A percentile compares a stretch with the other conserved stretches of the same genome.
Evolutionary conservation across 768 basidiomycete genomes (phyloP).

Genomic region (Porphyrellus cyaneotinctus): DNA sequence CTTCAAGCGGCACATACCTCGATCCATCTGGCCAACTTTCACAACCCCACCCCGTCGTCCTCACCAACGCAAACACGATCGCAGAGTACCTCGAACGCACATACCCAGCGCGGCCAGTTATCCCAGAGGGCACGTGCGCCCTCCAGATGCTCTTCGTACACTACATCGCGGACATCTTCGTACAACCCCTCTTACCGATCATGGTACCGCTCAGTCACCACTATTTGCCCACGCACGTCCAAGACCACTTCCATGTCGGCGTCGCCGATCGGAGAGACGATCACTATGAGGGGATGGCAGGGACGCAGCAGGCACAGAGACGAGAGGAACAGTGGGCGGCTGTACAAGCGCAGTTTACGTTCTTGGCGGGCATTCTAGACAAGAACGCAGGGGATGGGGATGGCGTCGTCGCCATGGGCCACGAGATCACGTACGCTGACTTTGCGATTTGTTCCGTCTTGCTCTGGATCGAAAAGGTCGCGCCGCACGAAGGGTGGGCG

Average conservation of each 20-base stretch:
- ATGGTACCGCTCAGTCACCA: conserved; percentile 68
- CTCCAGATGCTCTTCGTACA: conserved; percentile 68
- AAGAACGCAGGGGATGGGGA: conserved; percentile 63
- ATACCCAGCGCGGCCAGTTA: conserved; percentile 66
- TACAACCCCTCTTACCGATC: conserved; percentile 62
- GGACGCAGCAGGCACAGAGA: conserved; percentile 31
- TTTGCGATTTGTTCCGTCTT: conserved; percentile 69
- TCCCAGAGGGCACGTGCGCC: conserved; percentile 67
- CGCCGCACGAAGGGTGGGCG: conserved; percentile 71
- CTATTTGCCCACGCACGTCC: conserved; percentile 52
- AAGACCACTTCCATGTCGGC: conserved; percentile 42
- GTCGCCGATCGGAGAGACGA: not conserved
- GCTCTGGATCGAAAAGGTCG: conserved; percentile 70
- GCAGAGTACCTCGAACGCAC: conserved; percentile 67
- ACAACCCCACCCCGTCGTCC: conserved; percentile 42
- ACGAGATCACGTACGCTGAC: conserved; percentile 66
- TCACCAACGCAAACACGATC: conserved; percentile 59
- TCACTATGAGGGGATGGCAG: not conserved
- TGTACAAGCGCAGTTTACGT: conserved; percentile 64
- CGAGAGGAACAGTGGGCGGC: conserved; percentile 62
- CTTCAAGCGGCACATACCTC: not conserved
- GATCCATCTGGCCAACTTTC: conserved; percentile 25
- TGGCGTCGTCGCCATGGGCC: conserved; percentile 60
- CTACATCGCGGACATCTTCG: conserved; percentile 62
- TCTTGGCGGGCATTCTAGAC: conserved; percentile 60